Percentiles rank a stretch among this genome's conserved stretches.
These are phyloP conservation scores for Sclerotinia nivalis DNA, from an alignment of 2,329 filamentous ascomycete genomes.

Conservation along the genomic window DNA sequence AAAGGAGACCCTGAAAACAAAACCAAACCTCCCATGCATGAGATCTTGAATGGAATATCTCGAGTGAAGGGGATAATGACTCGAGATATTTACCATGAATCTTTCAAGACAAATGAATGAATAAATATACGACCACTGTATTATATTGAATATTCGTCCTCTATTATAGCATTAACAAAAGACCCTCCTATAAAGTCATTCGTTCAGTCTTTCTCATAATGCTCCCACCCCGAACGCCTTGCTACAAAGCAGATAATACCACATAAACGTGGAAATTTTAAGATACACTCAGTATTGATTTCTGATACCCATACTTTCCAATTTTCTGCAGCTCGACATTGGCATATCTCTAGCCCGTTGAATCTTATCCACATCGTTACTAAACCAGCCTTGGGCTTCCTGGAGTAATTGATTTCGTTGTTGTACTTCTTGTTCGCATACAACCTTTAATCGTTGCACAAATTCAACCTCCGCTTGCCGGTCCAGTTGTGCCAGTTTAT, in stretches of 20 bases:
- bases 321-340: conserved; percentile 58
- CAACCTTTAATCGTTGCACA: conserved; percentile 63
- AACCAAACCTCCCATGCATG: not conserved
- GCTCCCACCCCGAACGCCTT: conserved; percentile 33
- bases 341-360: conserved; percentile 51
- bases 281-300: conserved; percentile 13
- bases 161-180: conserved; percentile 11
- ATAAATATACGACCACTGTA: not conserved
- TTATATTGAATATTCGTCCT: conserved; percentile 16
- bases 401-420: conserved; percentile 57
- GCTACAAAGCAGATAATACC: conserved; percentile 30
- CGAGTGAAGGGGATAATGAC: not conserved
- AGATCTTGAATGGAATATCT: not conserved
- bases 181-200: not conserved
- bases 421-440: conserved; percentile 74
- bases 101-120: not conserved
- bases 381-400: conserved; percentile 71
- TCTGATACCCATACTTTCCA: conserved; percentile 51
- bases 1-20: not conserved
- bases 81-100: not conserved
- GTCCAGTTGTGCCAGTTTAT: conserved; percentile 75
- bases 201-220: conserved; percentile 22
- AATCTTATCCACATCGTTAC: conserved; percentile 63
- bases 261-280: conserved; percentile 27
- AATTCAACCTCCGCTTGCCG: conserved; percentile 73